phyloP scores from a whole-genome alignment of 345 rosid species.

The Eucalyptus curtisii region DNA sequence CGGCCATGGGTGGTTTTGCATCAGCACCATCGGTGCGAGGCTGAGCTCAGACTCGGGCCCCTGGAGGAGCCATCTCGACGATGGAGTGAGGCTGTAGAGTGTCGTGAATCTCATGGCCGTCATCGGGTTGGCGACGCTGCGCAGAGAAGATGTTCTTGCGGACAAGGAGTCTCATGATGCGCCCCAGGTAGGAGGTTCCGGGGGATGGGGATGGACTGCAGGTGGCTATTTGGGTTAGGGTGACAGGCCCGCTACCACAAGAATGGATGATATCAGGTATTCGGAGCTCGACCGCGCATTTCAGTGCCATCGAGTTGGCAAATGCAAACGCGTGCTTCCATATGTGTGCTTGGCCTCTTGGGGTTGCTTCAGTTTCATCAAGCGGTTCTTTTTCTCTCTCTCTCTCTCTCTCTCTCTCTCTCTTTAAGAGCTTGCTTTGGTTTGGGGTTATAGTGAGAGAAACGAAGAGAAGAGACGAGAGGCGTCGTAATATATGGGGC shows the following conservation, averaged over 20 bases:
- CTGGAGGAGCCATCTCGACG: constrained; percentile 16
- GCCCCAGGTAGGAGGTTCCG: neutral
- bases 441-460: neutral
- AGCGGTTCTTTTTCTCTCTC: neutral
- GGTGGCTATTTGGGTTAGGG: constrained; percentile 13
- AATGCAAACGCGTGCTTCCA: constrained; percentile 3
- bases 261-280: constrained; percentile 17
- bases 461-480: neutral
- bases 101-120: neutral
- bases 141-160: constrained; percentile 2
- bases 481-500: too few species aligned
- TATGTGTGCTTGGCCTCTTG: constrained; percentile 4
- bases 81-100: constrained; percentile 5
- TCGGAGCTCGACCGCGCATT: constrained; percentile 13
- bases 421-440: neutral
- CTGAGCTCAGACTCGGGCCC: neutral
- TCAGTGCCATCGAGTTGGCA: constrained; percentile 12
- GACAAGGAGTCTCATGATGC: constrained; percentile 16
- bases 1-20: constrained; percentile 5
- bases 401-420: neutral
- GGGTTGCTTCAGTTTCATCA: neutral
- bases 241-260: neutral
- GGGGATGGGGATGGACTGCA: neutral
- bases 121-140: neutral
- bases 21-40: constrained; percentile 9